Evolutionary conservation across 2,329 filamentous ascomycete genomes (phyloP).

Genomic region (Berkeleyomyces basicola): DNA sequence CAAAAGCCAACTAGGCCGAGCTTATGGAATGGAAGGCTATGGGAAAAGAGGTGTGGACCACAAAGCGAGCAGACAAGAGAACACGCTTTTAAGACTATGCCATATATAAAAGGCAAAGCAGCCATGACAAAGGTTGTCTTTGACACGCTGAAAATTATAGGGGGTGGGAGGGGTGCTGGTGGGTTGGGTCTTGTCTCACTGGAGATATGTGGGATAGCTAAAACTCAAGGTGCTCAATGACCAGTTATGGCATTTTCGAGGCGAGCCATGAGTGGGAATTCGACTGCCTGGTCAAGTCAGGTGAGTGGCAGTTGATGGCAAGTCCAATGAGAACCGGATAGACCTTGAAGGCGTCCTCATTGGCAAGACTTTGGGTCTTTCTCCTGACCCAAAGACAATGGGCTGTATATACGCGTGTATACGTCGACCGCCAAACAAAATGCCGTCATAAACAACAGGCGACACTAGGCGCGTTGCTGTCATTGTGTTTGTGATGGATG

Average conservation of each 20-base stretch:
- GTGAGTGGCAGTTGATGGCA: not conserved
- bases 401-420: not conserved
- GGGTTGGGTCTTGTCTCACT: not conserved
- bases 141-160: not conserved
- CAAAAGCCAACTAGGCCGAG: slow-evolving; percentile 6
- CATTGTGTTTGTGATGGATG: not conserved
- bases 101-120: not conserved
- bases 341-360: not conserved
- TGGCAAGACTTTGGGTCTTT: too few species aligned
- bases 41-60: not conserved
- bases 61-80: not conserved
- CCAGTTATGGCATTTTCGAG: not conserved
- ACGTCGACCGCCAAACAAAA: not conserved
- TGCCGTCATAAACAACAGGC: not conserved
- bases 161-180: not conserved
- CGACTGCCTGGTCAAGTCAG: not conserved
- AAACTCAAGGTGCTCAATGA: not conserved
- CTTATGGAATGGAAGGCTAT: not conserved
- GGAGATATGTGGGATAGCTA: not conserved
- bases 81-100: not conserved
- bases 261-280: not conserved
- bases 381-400: not conserved
- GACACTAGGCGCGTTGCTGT: slow-evolving; percentile 10
- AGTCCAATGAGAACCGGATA: not conserved
- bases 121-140: not conserved